These are phyloP conservation scores for Neofusicoccum sp. DNA, from an alignment of 2,329 filamentous ascomycete species.

Conservation along the genomic window DNA sequence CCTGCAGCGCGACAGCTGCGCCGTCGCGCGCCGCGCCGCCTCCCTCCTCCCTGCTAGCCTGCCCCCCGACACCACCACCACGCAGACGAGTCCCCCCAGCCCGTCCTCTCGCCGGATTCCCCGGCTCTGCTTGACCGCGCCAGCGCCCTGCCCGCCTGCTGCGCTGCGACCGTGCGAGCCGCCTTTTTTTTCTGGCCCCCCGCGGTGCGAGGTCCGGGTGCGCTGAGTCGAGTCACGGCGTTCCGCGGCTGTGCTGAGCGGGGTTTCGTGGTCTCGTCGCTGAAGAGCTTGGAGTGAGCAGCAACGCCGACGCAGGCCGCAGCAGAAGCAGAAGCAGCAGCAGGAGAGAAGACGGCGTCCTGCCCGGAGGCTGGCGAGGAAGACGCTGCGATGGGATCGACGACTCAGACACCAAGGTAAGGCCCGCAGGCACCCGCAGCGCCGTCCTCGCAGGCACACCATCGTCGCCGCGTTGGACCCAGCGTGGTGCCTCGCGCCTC, in stretches of 20 bases:
- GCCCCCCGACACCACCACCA: too few relatives aligned
- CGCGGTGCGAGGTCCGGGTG: too few relatives aligned
- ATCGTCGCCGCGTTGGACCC: background rate
- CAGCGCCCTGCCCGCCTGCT: background rate
- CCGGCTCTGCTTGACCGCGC: background rate
- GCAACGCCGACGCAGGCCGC: background rate
- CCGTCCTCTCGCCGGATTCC: background rate
- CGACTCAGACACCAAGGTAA: conserved; percentile 6
- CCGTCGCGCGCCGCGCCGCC: conserved; percentile 5
- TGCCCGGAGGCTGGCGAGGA: background rate
- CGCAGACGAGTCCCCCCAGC: too few relatives aligned
- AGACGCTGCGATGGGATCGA: background rate
- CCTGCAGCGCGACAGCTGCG: conserved; percentile 11
- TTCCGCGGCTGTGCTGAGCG: background rate
- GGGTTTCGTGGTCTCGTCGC: background rate
- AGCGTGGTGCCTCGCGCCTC: background rate
- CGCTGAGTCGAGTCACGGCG: background rate
- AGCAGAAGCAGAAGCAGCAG: background rate
- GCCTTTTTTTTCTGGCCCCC: background rate
- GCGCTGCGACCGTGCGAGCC: background rate
- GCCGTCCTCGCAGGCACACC: too few relatives aligned
- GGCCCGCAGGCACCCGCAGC: background rate
- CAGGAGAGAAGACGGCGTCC: background rate
- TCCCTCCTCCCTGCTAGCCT: conserved; percentile 2
- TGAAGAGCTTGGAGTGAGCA: conserved; percentile 3